These are phyloP conservation scores for Alternaria hordeiaustralica DNA, from an alignment of 2,329 filamentous ascomycete genomes.

Conservation along the genomic window DNA sequence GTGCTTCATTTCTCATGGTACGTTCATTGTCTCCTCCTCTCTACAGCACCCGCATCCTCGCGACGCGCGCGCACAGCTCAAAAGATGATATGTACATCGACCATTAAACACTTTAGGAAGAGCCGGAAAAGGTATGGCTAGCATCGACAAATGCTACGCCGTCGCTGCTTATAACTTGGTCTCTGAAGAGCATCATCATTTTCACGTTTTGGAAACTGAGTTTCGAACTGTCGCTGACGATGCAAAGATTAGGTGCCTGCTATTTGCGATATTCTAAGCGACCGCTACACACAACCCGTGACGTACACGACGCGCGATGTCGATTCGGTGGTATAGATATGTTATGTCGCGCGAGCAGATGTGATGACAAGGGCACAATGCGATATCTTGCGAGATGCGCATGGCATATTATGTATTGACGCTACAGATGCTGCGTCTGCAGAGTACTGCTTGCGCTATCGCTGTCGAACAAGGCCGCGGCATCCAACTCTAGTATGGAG, in stretches of 20 bases:
- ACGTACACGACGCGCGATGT: background rate
- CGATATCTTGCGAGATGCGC: background rate
- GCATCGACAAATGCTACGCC: conserved; percentile 57
- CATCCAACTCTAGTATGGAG: conserved; percentile 27
- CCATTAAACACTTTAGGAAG: conserved; percentile 55
- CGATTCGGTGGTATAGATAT: background rate
- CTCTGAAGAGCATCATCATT: conserved; percentile 45
- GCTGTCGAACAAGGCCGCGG: conserved; percentile 16
- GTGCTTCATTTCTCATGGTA: conserved; percentile 8
- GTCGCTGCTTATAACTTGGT: conserved; percentile 60
- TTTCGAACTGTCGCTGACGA: conserved; percentile 3
- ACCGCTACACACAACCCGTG: background rate
- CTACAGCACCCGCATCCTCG: conserved; percentile 6
- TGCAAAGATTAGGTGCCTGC: background rate
- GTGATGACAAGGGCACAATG: background rate
- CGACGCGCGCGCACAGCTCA: conserved; percentile 18
- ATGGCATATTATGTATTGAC: background rate
- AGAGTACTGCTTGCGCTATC: background rate
- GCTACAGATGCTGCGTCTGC: background rate
- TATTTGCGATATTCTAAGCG: background rate
- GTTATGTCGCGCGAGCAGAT: background rate
- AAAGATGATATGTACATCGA: conserved; percentile 46
- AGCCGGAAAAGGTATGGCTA: conserved; percentile 61
- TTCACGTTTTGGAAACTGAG: background rate
- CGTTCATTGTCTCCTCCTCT: conserved; percentile 7